Evolutionary conservation across 2,329 filamentous ascomycete species (phyloP).

Genomic region (Monilinia laxa): DNA sequence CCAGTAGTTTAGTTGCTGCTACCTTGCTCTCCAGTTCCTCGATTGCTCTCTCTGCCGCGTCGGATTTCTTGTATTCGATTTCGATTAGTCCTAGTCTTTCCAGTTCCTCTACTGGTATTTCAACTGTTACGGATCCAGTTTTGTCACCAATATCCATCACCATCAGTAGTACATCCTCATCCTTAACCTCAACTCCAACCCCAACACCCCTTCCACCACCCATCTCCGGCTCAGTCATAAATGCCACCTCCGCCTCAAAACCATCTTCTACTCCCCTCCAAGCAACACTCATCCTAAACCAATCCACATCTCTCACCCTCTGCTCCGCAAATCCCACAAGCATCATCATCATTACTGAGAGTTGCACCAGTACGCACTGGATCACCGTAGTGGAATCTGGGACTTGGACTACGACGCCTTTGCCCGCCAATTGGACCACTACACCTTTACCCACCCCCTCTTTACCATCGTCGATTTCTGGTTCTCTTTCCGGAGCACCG

Average conservation of each 20-base stretch:
- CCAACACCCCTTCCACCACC: no score
- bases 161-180: neutral
- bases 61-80: no score
- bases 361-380: conserved; percentile 20
- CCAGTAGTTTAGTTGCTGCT: neutral
- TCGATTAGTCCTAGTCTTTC: neutral
- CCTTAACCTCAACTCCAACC: neutral
- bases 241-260: neutral
- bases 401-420: neutral
- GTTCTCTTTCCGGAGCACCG: no score
- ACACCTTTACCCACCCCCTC: no score
- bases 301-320: neutral
- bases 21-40: no score
- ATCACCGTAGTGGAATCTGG: neutral
- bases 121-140: neutral
- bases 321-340: conserved; percentile 21
- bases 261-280: neutral
- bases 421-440: no score
- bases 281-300: neutral
- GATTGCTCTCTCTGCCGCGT: neutral
- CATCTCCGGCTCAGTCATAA: neutral
- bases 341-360: conserved; percentile 23
- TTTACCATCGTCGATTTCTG: no score
- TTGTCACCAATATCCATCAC: neutral
- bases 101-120: neutral